Evolutionary conservation across 371 early-diverging fungal genomes (phyloP).

Genomic region (Mortierella polycephala): DNA sequence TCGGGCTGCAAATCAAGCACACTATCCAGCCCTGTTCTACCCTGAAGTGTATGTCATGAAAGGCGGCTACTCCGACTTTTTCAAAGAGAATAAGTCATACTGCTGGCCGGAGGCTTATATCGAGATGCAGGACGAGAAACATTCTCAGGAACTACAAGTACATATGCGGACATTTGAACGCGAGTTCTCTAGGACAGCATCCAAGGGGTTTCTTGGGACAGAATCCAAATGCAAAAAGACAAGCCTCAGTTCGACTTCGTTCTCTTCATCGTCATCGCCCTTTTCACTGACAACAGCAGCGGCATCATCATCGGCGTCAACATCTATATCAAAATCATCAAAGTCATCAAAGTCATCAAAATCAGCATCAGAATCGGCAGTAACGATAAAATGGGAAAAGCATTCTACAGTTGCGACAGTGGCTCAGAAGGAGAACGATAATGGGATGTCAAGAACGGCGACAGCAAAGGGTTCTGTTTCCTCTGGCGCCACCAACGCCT

Average conservation of each 20-base stretch:
- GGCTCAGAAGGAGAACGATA: neutral
- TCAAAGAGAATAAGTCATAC: conserved; percentile 53
- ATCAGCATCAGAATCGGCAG: too few relatives aligned
- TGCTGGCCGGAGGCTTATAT: conserved; percentile 78
- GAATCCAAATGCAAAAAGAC: conserved; percentile 12
- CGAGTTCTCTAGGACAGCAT: conserved; percentile 32
- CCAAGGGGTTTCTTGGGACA: conserved; percentile 40
- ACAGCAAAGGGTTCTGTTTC: neutral
- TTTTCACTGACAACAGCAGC: neutral
- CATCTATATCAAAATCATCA: too few relatives aligned
- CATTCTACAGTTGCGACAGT: too few relatives aligned
- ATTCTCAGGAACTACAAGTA: conserved; percentile 51
- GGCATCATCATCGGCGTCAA: neutral
- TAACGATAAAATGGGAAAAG: too few relatives aligned
- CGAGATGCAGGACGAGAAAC: conserved; percentile 69
- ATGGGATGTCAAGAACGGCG: neutral
- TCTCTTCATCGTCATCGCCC: neutral
- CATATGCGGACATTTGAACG: conserved; percentile 24
- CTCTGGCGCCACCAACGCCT: neutral
- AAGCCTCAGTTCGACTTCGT: neutral
- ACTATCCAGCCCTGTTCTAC: conserved; percentile 83
- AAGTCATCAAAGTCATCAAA: too few relatives aligned
- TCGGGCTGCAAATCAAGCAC: conserved; percentile 70
- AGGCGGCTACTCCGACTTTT: conserved; percentile 90
- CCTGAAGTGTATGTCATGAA: conserved; percentile 92